phyloP scores from a whole-genome alignment of 441 rosid species.

The Gossypium aridum region DNA sequence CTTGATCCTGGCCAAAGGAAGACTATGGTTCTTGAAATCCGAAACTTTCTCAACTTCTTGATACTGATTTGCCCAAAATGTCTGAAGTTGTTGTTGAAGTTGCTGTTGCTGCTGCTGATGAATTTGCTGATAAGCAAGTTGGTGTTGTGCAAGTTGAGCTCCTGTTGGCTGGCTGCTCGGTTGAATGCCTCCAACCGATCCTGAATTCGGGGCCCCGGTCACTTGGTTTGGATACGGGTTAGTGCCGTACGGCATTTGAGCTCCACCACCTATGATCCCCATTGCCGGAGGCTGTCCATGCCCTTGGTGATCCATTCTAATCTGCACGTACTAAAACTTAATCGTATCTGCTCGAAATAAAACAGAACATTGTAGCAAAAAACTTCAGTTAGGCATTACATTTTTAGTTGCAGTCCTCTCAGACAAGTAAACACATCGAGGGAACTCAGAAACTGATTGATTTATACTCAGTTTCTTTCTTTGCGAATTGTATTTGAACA shows the following conservation, averaged over 20 bases:
- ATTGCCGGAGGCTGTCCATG: constrained; percentile 55
- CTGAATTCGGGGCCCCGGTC: constrained; percentile 36
- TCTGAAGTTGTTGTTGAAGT: constrained; percentile 52
- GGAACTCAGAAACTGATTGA: neutral
- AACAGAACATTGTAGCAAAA: neutral
- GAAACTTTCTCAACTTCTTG: constrained; percentile 36
- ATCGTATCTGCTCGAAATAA: constrained; percentile 6
- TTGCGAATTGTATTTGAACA: neutral
- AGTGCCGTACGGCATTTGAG: constrained; percentile 50
- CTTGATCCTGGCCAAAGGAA: constrained; percentile 47
- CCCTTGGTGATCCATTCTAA: constrained; percentile 78
- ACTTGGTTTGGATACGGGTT: constrained; percentile 64
- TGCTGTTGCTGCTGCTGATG: constrained; percentile 51
- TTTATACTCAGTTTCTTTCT: neutral
- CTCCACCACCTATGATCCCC: constrained; percentile 32
- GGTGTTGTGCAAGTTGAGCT: constrained; percentile 56
- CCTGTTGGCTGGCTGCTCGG: constrained; percentile 43
- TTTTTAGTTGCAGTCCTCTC: neutral
- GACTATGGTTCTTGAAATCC: constrained; percentile 48
- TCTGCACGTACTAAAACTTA: constrained; percentile 11
- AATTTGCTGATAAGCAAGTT: constrained; percentile 61
- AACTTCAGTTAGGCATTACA: neutral
- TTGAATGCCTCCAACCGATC: constrained; percentile 37
- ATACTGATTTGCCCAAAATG: constrained; percentile 39
- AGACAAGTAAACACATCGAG: neutral